These are phyloP conservation scores for Byssothecium circinans DNA, from an alignment of 2,329 filamentous ascomycete species.

Conservation along the genomic window DNA sequence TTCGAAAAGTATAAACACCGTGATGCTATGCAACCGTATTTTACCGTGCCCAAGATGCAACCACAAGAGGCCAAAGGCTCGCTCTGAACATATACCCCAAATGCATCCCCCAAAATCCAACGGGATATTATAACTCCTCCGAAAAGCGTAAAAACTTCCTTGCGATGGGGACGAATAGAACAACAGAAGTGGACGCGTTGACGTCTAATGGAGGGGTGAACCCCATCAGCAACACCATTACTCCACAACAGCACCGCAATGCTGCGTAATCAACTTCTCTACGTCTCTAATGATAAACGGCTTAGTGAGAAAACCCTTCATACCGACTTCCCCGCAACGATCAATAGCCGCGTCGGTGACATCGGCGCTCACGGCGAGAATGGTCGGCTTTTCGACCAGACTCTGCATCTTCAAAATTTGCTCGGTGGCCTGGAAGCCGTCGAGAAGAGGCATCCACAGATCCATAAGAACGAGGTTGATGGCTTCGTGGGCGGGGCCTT, in stretches of 20 bases:
- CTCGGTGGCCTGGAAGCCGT: conserved; percentile 69
- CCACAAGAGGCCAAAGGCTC: not conserved
- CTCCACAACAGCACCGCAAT: conserved; percentile 36
- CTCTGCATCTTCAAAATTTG: conserved; percentile 61
- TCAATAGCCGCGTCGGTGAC: conserved; percentile 65
- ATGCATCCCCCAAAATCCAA: too few relatives aligned
- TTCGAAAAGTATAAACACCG: conserved; percentile 6
- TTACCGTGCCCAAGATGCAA: not conserved
- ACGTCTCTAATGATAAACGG: conserved; percentile 66
- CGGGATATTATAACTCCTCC: too few relatives aligned
- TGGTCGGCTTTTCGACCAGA: conserved; percentile 40
- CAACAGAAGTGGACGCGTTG: too few relatives aligned
- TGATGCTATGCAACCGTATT: conserved; percentile 11
- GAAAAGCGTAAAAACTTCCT: too few relatives aligned
- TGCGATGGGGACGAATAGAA: too few relatives aligned
- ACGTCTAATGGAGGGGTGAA: too few relatives aligned
- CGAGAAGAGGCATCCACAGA: conserved; percentile 75
- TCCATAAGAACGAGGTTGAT: conserved; percentile 73
- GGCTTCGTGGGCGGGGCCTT: conserved; percentile 26
- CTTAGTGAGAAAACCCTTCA: conserved; percentile 70
- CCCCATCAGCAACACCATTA: too few relatives aligned
- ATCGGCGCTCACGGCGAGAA: conserved; percentile 68
- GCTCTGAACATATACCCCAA: too few relatives aligned
- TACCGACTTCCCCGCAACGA: conserved; percentile 62
- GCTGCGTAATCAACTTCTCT: conserved; percentile 60